Base-by-base conservation (phyloP, 306 rosid species). In the Echinosophora koreensis region DNA sequence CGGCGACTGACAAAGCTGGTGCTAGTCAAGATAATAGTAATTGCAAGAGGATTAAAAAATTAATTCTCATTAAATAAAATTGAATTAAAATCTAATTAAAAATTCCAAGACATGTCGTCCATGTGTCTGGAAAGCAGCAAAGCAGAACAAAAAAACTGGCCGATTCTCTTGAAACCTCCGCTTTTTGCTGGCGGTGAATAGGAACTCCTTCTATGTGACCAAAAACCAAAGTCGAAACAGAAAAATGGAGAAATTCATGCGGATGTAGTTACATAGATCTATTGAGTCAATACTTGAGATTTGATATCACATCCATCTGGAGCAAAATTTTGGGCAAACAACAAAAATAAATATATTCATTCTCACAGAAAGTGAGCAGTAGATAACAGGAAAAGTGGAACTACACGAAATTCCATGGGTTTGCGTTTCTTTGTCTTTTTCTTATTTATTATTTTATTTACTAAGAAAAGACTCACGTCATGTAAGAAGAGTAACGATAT, bases 1-100 rank as follows among this genome's bases (percentile, higher is more conserved):
- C 14, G 81, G 76, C 55, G 70, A 73, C 83, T 81, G 85, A 81
- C 46, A 77, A 35, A 52, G 71, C 76, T 80, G 76, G 22, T 39
- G 42, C 71, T 78, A 52, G 77, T 63, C 41, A 60, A 52, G 69
- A 61, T 9, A 66, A 61, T 9, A 66, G 51, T 52, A 77, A 76
- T 76, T 80, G 44, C 63, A 41, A 39, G 17, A 73, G 8, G 22
- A 41, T 22, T 37, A 39, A 71, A 50, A 5, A 55, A 73, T 11
- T 80, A 9, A 39, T 55, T 68, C 16, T 38, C 74, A 59, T 49
- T 49, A 37, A 47, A 60, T 50, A 60, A 58, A 67, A 46, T 58
- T 34, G 10, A 47, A 47, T 46, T 46, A 46, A 42, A 42, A 42
- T 2, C 12, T 41, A 54, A 34, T n/a, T 64, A 22, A 57, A 63